Conservation (phyloP, 1,139 yeast genomes). For the Suhomyces bribrorum region DNA sequence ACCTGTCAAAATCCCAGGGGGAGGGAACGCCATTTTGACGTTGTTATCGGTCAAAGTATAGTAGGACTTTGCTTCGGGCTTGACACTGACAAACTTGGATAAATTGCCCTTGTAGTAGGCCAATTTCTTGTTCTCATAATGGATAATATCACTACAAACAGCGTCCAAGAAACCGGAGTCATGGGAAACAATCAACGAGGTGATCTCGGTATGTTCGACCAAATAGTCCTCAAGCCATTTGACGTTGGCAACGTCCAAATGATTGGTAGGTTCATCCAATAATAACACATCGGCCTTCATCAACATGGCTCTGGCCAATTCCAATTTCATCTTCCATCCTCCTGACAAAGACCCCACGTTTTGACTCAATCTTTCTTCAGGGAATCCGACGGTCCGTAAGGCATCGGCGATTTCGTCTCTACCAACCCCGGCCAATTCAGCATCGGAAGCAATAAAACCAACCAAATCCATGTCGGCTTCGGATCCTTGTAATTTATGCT, state of each 20-base stretch:
- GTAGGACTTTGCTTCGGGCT: constrained; percentile 96
- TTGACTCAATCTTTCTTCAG: constrained; percentile 84
- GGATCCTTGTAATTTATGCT: constrained; percentile 93
- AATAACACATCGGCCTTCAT: constrained; percentile 95
- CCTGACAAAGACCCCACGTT: constrained; percentile 94
- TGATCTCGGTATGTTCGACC: constrained; percentile 76
- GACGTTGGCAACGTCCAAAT: constrained; percentile 91
- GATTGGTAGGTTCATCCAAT: constrained; percentile 98
- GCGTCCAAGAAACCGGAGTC: constrained; percentile 95
- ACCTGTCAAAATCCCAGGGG: constrained; percentile 95
- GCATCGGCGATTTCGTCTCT: constrained; percentile 74
- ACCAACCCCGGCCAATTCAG: constrained; percentile 65
- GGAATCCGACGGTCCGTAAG: constrained; percentile 82
- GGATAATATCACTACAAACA: constrained; percentile 95
- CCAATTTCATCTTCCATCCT: constrained; percentile 99
- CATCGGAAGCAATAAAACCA: constrained; percentile 86
- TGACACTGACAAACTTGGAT: constrained; percentile 85
- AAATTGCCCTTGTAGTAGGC: constrained; percentile 96
- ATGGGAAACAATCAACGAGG: constrained; percentile 94
- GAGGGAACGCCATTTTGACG: constrained; percentile 97
- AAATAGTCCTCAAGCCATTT: constrained; percentile 92
- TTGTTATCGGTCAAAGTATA: constrained; percentile 93
- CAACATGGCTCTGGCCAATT: constrained; percentile 96
- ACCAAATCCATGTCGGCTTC: constrained; percentile 92
- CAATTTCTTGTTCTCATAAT: constrained; percentile 92